Evolutionary conservation across 345 rosid genomes (phyloP).

Genomic region (Brassica cretica): DNA sequence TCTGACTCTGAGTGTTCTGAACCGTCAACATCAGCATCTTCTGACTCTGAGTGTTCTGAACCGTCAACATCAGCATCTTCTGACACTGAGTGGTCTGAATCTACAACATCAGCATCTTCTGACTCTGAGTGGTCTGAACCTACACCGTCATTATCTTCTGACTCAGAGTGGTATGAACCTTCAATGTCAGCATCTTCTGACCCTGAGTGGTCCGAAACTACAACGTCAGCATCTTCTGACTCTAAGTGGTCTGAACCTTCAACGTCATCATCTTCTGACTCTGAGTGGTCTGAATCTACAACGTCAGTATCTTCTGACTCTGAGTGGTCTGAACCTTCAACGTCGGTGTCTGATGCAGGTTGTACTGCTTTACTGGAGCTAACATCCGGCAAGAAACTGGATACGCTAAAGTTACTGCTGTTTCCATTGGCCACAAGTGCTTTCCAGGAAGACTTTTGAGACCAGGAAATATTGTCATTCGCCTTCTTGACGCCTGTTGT

Average conservation of each 20-base stretch:
- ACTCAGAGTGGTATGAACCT: neutral
- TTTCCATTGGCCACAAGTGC: conserved; percentile 55
- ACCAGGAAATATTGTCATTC: conserved; percentile 45
- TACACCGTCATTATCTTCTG: neutral
- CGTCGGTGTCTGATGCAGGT: conserved; percentile 15
- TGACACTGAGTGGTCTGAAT: conserved; percentile 27
- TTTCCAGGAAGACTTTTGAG: conserved; percentile 82
- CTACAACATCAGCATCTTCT: neutral
- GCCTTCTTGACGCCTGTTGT: conserved; percentile 35
- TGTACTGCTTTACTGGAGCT: conserved; percentile 38
- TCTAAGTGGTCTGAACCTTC: conserved; percentile 28
- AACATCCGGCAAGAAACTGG: conserved; percentile 42
- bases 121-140: neutral
- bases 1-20: neutral
- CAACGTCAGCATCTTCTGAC: neutral
- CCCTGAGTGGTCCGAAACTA: too few relatives aligned
- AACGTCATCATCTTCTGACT: neutral
- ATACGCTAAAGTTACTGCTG: conserved; percentile 46
- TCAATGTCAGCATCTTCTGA: too few relatives aligned
- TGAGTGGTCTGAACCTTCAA: neutral
- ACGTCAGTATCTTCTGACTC: neutral
- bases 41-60: neutral
- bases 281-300: neutral
- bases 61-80: neutral
- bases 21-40: neutral